Evolutionary conservation across 345 rosid species (phyloP), one percentile per base, ranked within the genome.

Genomic region (Turnera subulata): DNA sequence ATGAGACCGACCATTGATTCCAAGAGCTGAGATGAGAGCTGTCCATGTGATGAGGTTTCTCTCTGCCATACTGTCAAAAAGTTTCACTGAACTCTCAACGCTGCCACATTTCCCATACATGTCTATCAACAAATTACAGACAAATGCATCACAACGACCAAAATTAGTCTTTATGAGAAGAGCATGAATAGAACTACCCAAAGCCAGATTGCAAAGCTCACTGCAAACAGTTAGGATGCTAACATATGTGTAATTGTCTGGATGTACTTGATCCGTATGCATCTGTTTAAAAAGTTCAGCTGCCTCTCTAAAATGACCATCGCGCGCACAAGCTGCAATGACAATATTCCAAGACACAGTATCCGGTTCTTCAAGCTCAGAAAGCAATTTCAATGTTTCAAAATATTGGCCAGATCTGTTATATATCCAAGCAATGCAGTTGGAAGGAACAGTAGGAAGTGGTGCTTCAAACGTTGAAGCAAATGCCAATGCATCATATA

Each of bases 91-190:
- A 64, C 82, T 79, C 55, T 42, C 39, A 13, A 74, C 56, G 76
- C 72, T 69, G 46, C 95, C 98, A 61, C 95, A 89, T 75, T 89
- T 89, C 68, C 97, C 95, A 67, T 92, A 86, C 97, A 92, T 86
- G 77, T 84, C 87, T 72, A 92, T 78, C 64, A 92, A 68, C 19
- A 83, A 50, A 66, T 92, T 89, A 74, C 77, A 78, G 19, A 83
- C 78, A 50, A 84, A 77, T 51, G 82, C 47, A 71, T 92, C 98
- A 6, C 68, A 75, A 1, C 26, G 35, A 62, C 61, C 73, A 63
- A 75, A 77, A 65, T 82, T 75, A 42, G 65, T 71, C 80, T 89
- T 92, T 70, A 75, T 68, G 59, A 89, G 78, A 49, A 82, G 66
- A 58, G 84, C 59, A 19, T 92, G 98, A 57, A 89, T 62, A 52